These are phyloP conservation scores for Aureobasidium sp. DNA, from an alignment of 2,329 filamentous ascomycete genomes.

Conservation along the genomic window DNA sequence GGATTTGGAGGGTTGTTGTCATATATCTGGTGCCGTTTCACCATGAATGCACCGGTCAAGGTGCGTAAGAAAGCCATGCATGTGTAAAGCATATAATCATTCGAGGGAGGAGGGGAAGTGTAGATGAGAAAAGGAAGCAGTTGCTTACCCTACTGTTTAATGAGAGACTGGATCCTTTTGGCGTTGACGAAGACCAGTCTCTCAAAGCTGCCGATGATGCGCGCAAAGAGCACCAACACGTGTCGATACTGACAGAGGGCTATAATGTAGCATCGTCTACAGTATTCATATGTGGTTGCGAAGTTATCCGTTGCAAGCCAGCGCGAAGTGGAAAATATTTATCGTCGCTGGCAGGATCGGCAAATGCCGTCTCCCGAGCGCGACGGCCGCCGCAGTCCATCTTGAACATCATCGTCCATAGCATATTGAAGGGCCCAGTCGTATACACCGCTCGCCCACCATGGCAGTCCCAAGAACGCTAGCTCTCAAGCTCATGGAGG, in stretches of 20 bases:
- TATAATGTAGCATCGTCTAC: neutral
- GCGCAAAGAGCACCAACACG: neutral
- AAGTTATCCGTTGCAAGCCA: neutral
- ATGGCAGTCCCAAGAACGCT: constrained; percentile 47
- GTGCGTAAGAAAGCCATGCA: constrained; percentile 80
- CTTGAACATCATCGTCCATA: neutral
- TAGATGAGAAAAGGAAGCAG: neutral
- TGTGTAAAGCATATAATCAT: constrained; percentile 80
- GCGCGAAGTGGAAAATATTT: neutral
- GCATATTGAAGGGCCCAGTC: neutral
- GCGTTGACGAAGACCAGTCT: neutral
- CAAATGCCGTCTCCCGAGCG: neutral
- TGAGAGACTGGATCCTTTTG: neutral
- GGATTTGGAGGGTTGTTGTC: neutral
- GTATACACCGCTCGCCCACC: constrained; percentile 13
- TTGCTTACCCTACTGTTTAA: neutral
- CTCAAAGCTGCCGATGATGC: neutral
- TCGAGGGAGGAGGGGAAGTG: constrained; percentile 17
- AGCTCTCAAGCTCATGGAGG: constrained; percentile 68
- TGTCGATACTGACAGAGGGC: neutral
- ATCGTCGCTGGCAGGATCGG: neutral
- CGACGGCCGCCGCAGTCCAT: neutral
- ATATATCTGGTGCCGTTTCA: constrained; percentile 44
- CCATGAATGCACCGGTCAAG: constrained; percentile 45
- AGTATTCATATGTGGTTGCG: neutral